Evolutionary conservation across 129 eudicot genomes (phyloP).

Genomic region (Lactuca saligna): DNA sequence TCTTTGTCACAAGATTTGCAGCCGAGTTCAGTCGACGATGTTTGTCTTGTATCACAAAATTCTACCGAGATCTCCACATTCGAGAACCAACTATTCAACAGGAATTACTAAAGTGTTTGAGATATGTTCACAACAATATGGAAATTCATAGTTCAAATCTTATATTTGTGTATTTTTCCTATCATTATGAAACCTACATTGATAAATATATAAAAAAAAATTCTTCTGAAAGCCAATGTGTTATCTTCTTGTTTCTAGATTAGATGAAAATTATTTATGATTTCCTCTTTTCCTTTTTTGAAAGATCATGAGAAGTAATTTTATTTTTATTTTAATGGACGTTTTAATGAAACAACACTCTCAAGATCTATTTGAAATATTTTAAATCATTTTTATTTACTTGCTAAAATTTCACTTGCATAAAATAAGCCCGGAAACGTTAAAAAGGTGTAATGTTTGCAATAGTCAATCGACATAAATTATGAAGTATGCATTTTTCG

Average conservation of each 20-base stretch:
- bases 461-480: no score
- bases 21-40: background rate
- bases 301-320: background rate
- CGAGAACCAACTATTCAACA: background rate
- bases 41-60: background rate
- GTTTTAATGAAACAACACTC: background rate
- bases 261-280: no score
- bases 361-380: no score
- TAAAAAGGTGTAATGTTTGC: no score
- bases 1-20: background rate
- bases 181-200: background rate
- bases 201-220: background rate
- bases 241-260: background rate
- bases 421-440: no score
- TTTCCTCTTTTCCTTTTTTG: no score
- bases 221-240: background rate
- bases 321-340: no score
- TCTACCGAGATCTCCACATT: slow-evolving; percentile 2
- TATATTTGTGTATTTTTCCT: background rate
- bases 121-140: background rate
- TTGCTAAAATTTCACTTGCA: no score
- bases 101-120: background rate
- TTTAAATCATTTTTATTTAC: no score
- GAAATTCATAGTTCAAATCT: slow-evolving; percentile 1
- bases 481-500: no score